Evolutionary conservation across 805 yeast species (phyloP).

Genomic region (Wickerhamomyces chambardii): DNA sequence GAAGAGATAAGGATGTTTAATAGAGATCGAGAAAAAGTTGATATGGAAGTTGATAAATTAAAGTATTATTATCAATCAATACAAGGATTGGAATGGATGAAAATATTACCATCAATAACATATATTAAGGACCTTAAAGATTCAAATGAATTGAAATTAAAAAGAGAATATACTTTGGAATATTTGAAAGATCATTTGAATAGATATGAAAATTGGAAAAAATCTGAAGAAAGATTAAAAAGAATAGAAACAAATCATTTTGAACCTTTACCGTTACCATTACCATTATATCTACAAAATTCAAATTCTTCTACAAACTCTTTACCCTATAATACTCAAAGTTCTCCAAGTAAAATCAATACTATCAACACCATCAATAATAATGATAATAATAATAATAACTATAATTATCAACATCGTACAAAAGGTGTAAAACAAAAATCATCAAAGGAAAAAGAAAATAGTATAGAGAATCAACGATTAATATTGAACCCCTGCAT

Average conservation of each 20-base stretch:
- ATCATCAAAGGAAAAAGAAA: too few relatives aligned
- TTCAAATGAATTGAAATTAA: constrained; percentile 36
- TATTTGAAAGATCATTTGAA: constrained; percentile 25
- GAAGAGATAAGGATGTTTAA: constrained; percentile 50
- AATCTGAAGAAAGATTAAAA: constrained; percentile 12
- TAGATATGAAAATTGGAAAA: constrained; percentile 11
- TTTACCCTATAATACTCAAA: too few relatives aligned
- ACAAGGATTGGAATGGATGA: constrained; percentile 36
- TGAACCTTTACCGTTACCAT: not conserved
- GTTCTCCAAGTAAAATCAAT: too few relatives aligned
- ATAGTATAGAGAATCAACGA: too few relatives aligned
- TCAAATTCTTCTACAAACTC: too few relatives aligned
- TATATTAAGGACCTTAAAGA: constrained; percentile 37
- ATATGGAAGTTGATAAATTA: constrained; percentile 44
- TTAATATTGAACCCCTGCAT: not conserved
- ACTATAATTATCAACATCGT: too few relatives aligned
- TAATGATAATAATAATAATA: too few relatives aligned
- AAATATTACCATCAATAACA: constrained; percentile 36
- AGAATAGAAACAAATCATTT: constrained; percentile 3
- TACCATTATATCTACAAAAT: too few relatives aligned
- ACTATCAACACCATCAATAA: too few relatives aligned
- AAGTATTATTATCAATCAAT: constrained; percentile 31
- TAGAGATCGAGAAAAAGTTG: constrained; percentile 44
- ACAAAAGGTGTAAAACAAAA: too few relatives aligned
- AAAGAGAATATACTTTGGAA: constrained; percentile 40